phyloP scores from a whole-genome alignment of 805 yeast genomes.

The Torulaspora delbrueckii region DNA sequence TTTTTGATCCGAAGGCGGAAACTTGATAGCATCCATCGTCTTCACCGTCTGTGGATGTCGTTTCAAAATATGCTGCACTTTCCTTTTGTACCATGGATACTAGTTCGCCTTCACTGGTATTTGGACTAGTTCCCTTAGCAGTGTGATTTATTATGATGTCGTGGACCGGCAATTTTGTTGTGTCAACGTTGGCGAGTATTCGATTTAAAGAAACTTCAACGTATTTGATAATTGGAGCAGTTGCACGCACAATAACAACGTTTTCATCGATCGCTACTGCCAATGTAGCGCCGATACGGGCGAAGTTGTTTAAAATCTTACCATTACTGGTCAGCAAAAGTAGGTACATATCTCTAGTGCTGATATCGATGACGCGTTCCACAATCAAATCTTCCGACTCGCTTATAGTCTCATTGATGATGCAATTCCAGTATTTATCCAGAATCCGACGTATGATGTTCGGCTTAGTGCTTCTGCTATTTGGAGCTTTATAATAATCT shows the following conservation, averaged over 20 bases:
- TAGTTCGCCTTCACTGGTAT: constrained; percentile 11
- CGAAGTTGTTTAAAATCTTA: constrained; percentile 31
- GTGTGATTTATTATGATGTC: constrained; percentile 19
- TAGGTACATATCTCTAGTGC: constrained; percentile 26
- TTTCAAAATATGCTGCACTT: constrained; percentile 22
- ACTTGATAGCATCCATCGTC: constrained; percentile 15
- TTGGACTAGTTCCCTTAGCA: constrained; percentile 6
- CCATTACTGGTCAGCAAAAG: constrained; percentile 32
- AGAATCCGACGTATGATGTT: constrained; percentile 16
- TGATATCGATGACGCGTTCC: constrained; percentile 23
- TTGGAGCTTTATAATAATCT: constrained; percentile 10
- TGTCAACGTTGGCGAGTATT: constrained; percentile 26
- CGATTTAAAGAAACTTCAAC: constrained; percentile 31
- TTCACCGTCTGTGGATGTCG: constrained; percentile 6
- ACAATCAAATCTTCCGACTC: constrained; percentile 23
- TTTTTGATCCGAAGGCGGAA: constrained; percentile 31
- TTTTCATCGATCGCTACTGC: constrained; percentile 29
- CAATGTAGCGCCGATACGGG: constrained; percentile 29
- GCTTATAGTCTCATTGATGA: constrained; percentile 14
- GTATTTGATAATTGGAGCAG: constrained; percentile 25
- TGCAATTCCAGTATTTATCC: constrained; percentile 22
- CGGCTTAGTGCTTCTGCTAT: constrained; percentile 13
- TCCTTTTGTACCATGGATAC: constrained; percentile 23
- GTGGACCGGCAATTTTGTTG: constrained; percentile 15
- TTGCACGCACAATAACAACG: constrained; percentile 25